These are phyloP conservation scores for Capsicum baccatum DNA, from an alignment of 257 asterid genomes.

Conservation along the genomic window DNA sequence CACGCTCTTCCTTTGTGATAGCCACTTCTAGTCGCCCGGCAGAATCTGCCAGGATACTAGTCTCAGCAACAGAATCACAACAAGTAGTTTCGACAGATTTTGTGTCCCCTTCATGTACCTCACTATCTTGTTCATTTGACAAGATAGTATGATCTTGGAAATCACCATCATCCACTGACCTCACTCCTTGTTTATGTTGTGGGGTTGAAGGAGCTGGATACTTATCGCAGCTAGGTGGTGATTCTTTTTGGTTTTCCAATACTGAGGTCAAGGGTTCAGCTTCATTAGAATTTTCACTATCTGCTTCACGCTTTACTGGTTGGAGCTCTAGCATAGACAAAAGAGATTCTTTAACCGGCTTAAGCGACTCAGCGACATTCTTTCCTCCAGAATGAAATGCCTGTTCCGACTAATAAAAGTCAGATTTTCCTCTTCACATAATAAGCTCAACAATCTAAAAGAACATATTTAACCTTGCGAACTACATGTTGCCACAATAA, in stretches of 20 bases:
- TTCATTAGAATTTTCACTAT: conserved; percentile 18
- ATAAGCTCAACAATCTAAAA: conserved; percentile 2
- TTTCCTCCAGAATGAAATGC: conserved; percentile 57
- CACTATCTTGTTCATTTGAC: conserved; percentile 39
- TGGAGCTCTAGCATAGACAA: conserved; percentile 45
- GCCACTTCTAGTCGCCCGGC: background rate
- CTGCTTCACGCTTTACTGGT: conserved; percentile 24
- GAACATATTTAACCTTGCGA: conserved; percentile 44
- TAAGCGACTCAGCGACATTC: conserved; percentile 41
- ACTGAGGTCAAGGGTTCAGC: conserved; percentile 25
- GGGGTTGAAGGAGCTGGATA: conserved; percentile 62
- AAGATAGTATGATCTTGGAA: conserved; percentile 47
- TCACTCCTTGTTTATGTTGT: conserved; percentile 47
- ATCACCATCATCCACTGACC: conserved; percentile 44
- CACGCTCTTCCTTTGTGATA: conserved; percentile 40
- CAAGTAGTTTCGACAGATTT: conserved; percentile 58
- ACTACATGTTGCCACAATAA: conserved; percentile 57
- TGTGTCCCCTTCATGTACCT: conserved; percentile 49
- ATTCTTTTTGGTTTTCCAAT: conserved; percentile 31
- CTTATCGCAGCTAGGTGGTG: conserved; percentile 40
- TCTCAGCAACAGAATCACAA: conserved; percentile 42
- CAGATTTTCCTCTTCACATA: background rate
- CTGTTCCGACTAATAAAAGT: conserved; percentile 32
- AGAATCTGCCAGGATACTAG: conserved; percentile 31
- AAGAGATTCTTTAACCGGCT: conserved; percentile 48